Evolutionary conservation across 164 flowering plant species (phyloP).

Genomic region (Kingdonia uniflora): DNA sequence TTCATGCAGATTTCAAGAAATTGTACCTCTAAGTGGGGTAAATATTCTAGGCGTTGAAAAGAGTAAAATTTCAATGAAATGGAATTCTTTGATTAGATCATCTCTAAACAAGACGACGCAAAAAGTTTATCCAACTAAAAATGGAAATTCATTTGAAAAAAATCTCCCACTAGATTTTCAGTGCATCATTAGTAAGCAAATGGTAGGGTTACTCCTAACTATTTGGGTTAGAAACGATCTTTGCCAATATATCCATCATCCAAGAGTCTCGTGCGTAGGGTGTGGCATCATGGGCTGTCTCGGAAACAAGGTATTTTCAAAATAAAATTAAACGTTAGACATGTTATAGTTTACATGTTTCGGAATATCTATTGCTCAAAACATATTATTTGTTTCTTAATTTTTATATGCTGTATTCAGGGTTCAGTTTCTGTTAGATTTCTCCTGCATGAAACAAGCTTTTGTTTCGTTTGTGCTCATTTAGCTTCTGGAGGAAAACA

Average conservation of each 20-base stretch:
- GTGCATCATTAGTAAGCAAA: slow-evolving; percentile 59
- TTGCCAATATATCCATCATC: slow-evolving; percentile 28
- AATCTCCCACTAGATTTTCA: slow-evolving; percentile 21
- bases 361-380: neutral
- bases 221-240: slow-evolving; percentile 56
- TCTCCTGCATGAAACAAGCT: slow-evolving; percentile 53
- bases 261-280: slow-evolving; percentile 60
- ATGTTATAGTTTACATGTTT: too few species aligned
- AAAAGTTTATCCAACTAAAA: slow-evolving; percentile 10
- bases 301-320: slow-evolving; percentile 53
- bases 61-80: slow-evolving; percentile 33
- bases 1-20: slow-evolving; percentile 61
- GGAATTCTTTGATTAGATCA: slow-evolving; percentile 55
- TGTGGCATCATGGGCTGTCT: slow-evolving; percentile 80
- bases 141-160: slow-evolving; percentile 5
- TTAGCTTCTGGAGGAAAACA: slow-evolving; percentile 65
- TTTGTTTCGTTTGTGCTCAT: slow-evolving; percentile 76
- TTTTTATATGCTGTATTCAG: slow-evolving; percentile 22
- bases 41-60: slow-evolving; percentile 55
- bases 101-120: slow-evolving; percentile 40
- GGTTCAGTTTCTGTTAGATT: slow-evolving; percentile 70
- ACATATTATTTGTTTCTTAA: neutral
- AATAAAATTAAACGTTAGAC: neutral
- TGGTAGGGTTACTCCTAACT: slow-evolving; percentile 65
- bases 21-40: slow-evolving; percentile 51